A percentile compares a stretch with the other conserved stretches of the same genome.
These are phyloP conservation scores for Geotrichum phurueaensis DNA, from an alignment of 1,139 yeast genomes.

Conservation along the genomic window DNA sequence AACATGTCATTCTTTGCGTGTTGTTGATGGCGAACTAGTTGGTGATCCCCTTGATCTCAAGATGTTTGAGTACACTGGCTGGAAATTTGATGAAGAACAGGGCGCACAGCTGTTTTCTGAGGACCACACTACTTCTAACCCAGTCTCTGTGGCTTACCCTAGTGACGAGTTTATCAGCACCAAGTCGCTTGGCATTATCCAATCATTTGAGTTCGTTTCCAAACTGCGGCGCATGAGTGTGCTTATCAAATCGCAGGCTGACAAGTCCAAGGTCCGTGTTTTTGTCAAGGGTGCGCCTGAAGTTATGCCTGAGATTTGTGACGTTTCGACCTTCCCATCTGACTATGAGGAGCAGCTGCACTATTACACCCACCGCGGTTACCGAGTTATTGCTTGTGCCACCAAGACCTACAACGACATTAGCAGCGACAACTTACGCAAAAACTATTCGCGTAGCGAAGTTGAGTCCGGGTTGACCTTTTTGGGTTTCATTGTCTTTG, in stretches of 20 bases:
- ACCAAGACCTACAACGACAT: conserved; percentile 47
- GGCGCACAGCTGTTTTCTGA: conserved; percentile 37
- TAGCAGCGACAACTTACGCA: conserved; percentile 40
- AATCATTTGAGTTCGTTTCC: conserved; percentile 80
- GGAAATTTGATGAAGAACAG: conserved; percentile 66
- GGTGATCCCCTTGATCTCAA: conserved; percentile 93
- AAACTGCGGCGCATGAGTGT: conserved; percentile 89
- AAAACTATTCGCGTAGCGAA: conserved; percentile 45
- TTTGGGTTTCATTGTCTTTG: conserved; percentile 86
- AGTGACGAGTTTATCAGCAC: conserved; percentile 37
- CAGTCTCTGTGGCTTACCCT: conserved; percentile 29
- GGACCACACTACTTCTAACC: conserved; percentile 35
- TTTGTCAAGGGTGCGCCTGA: conserved; percentile 97
- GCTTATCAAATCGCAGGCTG: conserved; percentile 43
- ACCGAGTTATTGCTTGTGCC: conserved; percentile 93
- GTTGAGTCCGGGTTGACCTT: conserved; percentile 66
- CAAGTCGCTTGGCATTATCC: conserved; percentile 49
- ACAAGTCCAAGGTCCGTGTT: conserved; percentile 37
- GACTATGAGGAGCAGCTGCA: conserved; percentile 70
- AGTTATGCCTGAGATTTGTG: conserved; percentile 77
- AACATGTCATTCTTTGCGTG: conserved; percentile 80
- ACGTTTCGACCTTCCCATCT: conserved; percentile 60
- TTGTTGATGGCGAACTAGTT: conserved; percentile 68
- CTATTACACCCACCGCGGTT: conserved; percentile 86
- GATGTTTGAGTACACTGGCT: conserved; percentile 84